These are phyloP conservation scores for Apiospora hydei DNA, from an alignment of 2,329 filamentous ascomycete species.

Conservation along the genomic window DNA sequence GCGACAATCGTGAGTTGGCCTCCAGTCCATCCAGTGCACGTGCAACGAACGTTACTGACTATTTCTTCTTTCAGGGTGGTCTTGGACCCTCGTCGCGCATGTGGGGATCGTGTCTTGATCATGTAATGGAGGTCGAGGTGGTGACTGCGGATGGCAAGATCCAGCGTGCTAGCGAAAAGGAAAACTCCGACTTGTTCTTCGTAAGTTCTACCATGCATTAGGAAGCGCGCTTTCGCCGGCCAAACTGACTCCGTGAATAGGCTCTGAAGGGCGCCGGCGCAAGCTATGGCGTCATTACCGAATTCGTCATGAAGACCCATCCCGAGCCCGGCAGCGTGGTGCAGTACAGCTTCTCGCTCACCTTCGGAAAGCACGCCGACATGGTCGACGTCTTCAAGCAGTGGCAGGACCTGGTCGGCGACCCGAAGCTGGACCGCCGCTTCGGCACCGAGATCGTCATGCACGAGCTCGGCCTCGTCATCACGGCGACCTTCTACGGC, in stretches of 20 bases:
- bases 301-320: conserved; percentile 64
- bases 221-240: not conserved
- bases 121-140: conserved; percentile 61
- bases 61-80: conserved; percentile 52
- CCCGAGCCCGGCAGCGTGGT: conserved; percentile 62
- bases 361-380: conserved; percentile 54
- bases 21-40: conserved; percentile 10
- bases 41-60: conserved; percentile 30
- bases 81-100: conserved; percentile 65
- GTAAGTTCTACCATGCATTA: conserved; percentile 39
- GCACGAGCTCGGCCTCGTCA: conserved; percentile 59
- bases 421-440: conserved; percentile 62
- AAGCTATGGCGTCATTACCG: conserved; percentile 63
- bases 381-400: conserved; percentile 58
- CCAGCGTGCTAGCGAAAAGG: conserved; percentile 51
- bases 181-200: conserved; percentile 63
- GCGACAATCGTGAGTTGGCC: conserved; percentile 57
- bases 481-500: conserved; percentile 69
- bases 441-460: conserved; percentile 65
- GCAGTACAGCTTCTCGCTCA: conserved; percentile 64
- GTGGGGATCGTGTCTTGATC: conserved; percentile 65
- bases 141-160: conserved; percentile 64
- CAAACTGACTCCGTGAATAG: conserved; percentile 35
- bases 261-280: conserved; percentile 63
- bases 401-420: conserved; percentile 65